Base-by-base conservation (phyloP, 768 basidiomycete species). In the Tephrocybe rancida region DNA sequence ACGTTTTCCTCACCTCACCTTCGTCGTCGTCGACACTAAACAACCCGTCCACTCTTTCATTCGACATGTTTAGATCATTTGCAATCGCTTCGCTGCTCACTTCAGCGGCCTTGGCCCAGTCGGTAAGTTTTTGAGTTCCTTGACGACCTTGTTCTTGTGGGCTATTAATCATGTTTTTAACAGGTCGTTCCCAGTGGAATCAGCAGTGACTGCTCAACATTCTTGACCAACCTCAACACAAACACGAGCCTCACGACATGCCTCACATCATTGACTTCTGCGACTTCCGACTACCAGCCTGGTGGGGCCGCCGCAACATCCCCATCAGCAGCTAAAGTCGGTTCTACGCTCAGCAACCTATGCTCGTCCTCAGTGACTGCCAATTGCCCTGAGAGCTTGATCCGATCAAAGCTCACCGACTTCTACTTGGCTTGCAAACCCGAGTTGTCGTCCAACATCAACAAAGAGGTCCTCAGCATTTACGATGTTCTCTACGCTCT, bases 401-500 rank as follows among this genome's bases (percentile, higher is more conserved):
- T 98, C 64, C 81, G 87, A 50, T 55, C 73, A 37, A 76, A 83
- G 60, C 83, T 98, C 49, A 72, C 82, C 48, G 52, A 74, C 7
- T 97, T 98, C 73, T 86, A 86, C 68, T 62, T 79, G 8, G 77
- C 80, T 10, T 99, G 96, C 78, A 52, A 73, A 1, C 52, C 64
- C 18, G 96, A 98, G 73, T 73, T 99, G 60, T 83, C 82, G 3
- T 71, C 79, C 9, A 64, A 51, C 44, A 64, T 72, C 43, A 81
- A 79, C 57, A 1, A 41, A 0, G 66, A 75, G 22, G 88, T 97
- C 42, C 67, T 83, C 67, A 61, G 70, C 24, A 70, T 81, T 1
- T 99, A 98, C 73, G 95, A 98, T 66, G 73, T 84, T 26, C 73
- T 98, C 25, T 99, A 92, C 74, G 58, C 78, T 54, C 58, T 95